These are phyloP conservation scores for Myriosclerotinia duriaeana DNA, from an alignment of 2,329 filamentous ascomycete genomes.

Conservation along the genomic window DNA sequence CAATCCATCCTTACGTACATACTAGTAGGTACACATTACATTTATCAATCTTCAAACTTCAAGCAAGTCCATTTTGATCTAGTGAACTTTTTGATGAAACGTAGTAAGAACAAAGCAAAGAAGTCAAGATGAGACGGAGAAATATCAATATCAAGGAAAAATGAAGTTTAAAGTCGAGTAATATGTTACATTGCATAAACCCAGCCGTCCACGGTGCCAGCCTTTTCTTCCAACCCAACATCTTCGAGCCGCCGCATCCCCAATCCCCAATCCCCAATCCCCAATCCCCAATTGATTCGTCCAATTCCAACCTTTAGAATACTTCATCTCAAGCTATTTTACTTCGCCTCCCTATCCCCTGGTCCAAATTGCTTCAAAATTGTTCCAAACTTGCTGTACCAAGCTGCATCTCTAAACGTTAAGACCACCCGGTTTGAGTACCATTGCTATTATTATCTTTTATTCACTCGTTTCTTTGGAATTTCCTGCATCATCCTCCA, in stretches of 20 bases:
- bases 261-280: no score
- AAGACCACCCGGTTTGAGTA: slow-evolving; percentile 18
- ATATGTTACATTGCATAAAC: slow-evolving; percentile 24
- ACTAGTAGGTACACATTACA: no score
- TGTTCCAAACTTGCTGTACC: not conserved
- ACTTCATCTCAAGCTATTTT: slow-evolving; percentile 20
- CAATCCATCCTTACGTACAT: not conserved
- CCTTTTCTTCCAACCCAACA: no score
- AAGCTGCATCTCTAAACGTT: slow-evolving; percentile 22
- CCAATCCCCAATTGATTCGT: slow-evolving; percentile 13
- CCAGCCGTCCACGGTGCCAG: no score
- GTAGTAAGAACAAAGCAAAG: no score
- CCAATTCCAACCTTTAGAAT: not conserved
- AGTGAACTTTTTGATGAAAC: not conserved
- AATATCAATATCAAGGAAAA: slow-evolving; percentile 17
- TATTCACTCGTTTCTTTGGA: slow-evolving; percentile 1
- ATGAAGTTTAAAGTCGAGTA: slow-evolving; percentile 3
- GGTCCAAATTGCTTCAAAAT: slow-evolving; percentile 8
- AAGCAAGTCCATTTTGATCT: not conserved
- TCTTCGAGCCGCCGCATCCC: slow-evolving; percentile 4
- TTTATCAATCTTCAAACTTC: no score
- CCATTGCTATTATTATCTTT: slow-evolving; percentile 25
- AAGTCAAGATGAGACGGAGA: not conserved
- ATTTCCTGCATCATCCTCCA: slow-evolving; percentile 7
- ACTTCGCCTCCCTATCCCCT: slow-evolving; percentile 18